These are phyloP conservation scores for Cyclotella distinguenda DNA, from an alignment of 108 stramenopile species.

Conservation along the genomic window DNA sequence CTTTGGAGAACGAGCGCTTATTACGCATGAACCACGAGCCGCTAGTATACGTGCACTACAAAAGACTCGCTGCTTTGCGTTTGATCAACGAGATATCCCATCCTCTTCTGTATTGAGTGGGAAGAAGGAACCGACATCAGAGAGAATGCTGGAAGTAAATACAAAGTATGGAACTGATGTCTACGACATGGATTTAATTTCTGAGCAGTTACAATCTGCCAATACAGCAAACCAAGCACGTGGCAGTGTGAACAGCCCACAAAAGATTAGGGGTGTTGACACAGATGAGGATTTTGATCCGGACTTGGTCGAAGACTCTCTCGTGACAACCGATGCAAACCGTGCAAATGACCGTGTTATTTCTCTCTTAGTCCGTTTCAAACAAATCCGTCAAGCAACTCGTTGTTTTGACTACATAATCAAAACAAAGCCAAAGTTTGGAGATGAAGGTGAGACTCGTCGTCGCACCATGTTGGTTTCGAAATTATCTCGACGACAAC, in stretches of 20 bases:
- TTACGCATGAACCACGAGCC: slow-evolving; percentile 89
- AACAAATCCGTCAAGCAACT: slow-evolving; percentile 68
- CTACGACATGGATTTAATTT: slow-evolving; percentile 44
- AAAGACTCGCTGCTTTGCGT: slow-evolving; percentile 65
- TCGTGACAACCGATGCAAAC: not conserved
- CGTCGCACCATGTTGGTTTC: slow-evolving; percentile 67
- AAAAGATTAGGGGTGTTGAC: slow-evolving; percentile 65
- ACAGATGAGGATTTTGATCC: slow-evolving; percentile 51
- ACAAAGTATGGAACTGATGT: slow-evolving; percentile 76
- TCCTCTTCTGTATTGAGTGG: slow-evolving; percentile 67
- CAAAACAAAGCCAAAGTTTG: slow-evolving; percentile 61
- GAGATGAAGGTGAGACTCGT: slow-evolving; percentile 57
- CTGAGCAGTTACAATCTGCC: slow-evolving; percentile 49
- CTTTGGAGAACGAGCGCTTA: slow-evolving; percentile 89
- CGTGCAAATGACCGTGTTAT: slow-evolving; percentile 31
- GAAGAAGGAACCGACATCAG: slow-evolving; percentile 43
- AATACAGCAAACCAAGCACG: slow-evolving; percentile 55
- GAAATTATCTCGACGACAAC: slow-evolving; percentile 59
- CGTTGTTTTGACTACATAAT: slow-evolving; percentile 83
- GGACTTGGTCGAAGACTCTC: not conserved
- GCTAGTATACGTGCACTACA: slow-evolving; percentile 78
- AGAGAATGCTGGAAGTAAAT: slow-evolving; percentile 54
- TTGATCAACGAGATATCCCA: slow-evolving; percentile 76
- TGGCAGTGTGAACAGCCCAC: slow-evolving; percentile 53
- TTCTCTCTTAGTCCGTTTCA: slow-evolving; percentile 58